Base-by-base conservation (phyloP, 805 yeast genomes). In the Kluyveromyces nonfermentans region DNA sequence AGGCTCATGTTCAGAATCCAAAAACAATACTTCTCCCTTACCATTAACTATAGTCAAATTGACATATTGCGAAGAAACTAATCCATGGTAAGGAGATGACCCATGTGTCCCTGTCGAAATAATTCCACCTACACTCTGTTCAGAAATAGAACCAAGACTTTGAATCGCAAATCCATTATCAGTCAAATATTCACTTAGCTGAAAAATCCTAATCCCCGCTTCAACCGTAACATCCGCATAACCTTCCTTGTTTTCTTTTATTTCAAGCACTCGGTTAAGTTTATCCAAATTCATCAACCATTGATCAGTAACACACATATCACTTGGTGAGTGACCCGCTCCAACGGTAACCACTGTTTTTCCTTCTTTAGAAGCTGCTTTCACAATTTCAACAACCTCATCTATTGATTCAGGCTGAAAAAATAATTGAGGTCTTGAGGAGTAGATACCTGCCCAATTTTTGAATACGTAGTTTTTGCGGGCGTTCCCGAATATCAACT, bases 71-170 rank as follows among this genome's bases (percentile, higher is more conserved):
- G 87, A 90, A 7, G 93, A 78, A 2, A 90, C 84, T 32, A 89
- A 70, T 1, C 97, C 97, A 56, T 93, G 97, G 60, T 74, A 85
- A 35, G 90, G 94, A 8, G 95, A 81, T 0, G 97, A 84, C 7
- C 98, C 98, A 59, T 90, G 98, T 0, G 97, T 88, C 22, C 97
- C 97, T 0, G 97, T 90, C 1, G 95, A 83, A 37, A 93, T 87
- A 51, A 89, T 79, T n/a, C 98, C 98, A 3, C 95, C 97, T 20
- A 88, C 71, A 14, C 95, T 84, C 61, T 90, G 97, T 49, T 87
- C 96, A 34, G 93, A 79, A 43, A 90, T 90, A 1, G 97, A 88
- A 1, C 97, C 97, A 55, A 93, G 69, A 56, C 85, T 90, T 63
- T 90, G 97, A 46, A 90, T 69, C 5, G 96, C 94, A 46, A 86